Evolutionary conservation across 2,329 filamentous ascomycete species (phyloP).

Genomic region (Aschersonia sp.): DNA sequence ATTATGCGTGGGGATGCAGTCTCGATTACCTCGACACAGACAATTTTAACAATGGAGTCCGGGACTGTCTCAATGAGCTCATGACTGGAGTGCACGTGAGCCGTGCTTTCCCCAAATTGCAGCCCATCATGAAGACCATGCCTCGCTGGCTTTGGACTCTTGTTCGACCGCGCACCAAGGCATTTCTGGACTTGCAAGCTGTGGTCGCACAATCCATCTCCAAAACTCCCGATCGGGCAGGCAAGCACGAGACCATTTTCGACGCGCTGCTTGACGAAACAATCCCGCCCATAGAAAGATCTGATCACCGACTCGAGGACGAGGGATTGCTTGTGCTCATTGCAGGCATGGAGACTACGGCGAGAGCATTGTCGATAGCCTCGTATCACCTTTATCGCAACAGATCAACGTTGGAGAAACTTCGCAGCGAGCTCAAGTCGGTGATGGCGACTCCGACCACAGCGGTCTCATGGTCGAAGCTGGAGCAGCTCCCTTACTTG

Average conservation of each 20-base stretch:
- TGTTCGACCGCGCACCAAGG: too few relatives aligned
- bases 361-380: background rate
- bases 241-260: background rate
- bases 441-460: background rate
- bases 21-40: too few relatives aligned
- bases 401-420: background rate
- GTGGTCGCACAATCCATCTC: too few relatives aligned
- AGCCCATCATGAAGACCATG: too few relatives aligned
- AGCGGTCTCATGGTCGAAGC: background rate
- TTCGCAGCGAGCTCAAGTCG: background rate
- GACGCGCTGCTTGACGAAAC: slow-evolving; percentile 5
- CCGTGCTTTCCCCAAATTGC: too few relatives aligned
- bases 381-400: background rate
- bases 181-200: too few relatives aligned
- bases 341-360: background rate
- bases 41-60: too few relatives aligned
- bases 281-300: background rate
- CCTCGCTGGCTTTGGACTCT: too few relatives aligned
- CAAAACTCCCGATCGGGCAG: too few relatives aligned
- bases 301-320: background rate
- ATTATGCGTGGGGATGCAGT: too few relatives aligned
- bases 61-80: too few relatives aligned
- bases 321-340: background rate
- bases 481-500: background rate
- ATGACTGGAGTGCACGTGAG: too few relatives aligned